Evolutionary conservation across 1,284 basidiomycete species (phyloP).

Genomic region (Xerocomus minutiporus): DNA sequence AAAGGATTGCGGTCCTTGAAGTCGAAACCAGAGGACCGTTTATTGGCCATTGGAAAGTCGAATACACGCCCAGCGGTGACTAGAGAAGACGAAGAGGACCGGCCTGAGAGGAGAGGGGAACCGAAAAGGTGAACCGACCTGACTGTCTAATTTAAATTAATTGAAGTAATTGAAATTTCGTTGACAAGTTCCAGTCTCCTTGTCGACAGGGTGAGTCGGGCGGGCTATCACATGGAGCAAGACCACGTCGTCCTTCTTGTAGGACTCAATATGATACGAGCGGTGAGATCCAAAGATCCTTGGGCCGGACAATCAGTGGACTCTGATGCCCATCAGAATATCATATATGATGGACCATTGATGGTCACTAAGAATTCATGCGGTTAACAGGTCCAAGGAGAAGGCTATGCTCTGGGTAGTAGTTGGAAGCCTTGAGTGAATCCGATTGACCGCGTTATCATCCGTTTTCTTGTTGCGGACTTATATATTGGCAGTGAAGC

Average conservation of each 20-base stretch:
- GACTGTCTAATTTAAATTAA: neutral
- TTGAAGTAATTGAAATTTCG: neutral
- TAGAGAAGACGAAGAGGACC: conserved; percentile 39
- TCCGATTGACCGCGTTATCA: no score
- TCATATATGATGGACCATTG: no score
- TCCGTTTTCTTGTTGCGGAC: no score
- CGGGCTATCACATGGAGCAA: neutral
- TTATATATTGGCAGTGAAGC: no score
- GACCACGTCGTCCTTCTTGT: neutral
- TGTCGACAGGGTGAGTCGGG: neutral
- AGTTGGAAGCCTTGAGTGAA: no score
- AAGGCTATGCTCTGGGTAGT: no score
- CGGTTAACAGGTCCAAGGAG: no score
- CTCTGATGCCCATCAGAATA: no score
- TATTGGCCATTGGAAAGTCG: conserved; percentile 32
- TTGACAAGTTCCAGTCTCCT: conserved; percentile 4
- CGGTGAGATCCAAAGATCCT: neutral
- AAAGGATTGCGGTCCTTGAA: conserved; percentile 61
- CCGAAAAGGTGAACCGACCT: neutral
- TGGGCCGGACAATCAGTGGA: neutral
- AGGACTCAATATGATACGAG: neutral
- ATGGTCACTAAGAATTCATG: no score
- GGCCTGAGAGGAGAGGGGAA: conserved; percentile 41
- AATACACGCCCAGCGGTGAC: conserved; percentile 33
- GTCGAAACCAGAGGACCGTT: conserved; percentile 63